Base-by-base conservation (phyloP, 768 basidiomycete genomes). In the Serendipita indica region DNA sequence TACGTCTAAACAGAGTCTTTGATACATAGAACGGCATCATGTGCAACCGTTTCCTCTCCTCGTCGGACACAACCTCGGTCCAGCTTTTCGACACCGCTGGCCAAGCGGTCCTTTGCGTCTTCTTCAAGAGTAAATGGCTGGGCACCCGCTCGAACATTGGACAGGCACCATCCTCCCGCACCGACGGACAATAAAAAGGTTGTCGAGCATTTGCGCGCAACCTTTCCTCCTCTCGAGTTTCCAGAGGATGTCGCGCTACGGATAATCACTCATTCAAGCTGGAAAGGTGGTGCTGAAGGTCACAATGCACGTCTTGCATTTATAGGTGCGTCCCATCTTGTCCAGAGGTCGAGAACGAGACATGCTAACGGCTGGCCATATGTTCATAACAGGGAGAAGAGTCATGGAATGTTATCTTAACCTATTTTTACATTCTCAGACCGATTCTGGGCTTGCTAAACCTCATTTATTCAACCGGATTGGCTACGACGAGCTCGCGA, bases 211-310 rank as follows among this genome's bases (percentile, higher is more conserved):
- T 73, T 87, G 34, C 74, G 80, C 64, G 71, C 74, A 33, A 71
- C 85, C 57, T 88, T 87, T 63, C 69, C 77, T 3, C 77, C 82
- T 13, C 72, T 90, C 49, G 71, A 77, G 52, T 90, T 91, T 68
- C 79, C 84, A 12, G 73, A 74, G 3, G 83, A 85, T 62, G 73
- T 89, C 45, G 83, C 86, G 5, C 75, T 75, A 62, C 79, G 88
- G 60, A 75, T 87, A 62, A 72, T 90, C 62, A 91, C 89, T 2
- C 89, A 91, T 66, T 74, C 75, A 4, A 87, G 85, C 69, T 88
- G 87, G 69, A 77, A 74, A 46, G 73, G 78, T 58, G 83, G 86
- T 28, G 62, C 67, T 49, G 65, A 76, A 43, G 85, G 88, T 1
- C 85, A 89, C 67, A 89, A 89, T 64, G 80, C 77, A 45, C 80